These are phyloP conservation scores for Pyracantha coccinea DNA, from an alignment of 331 rosid genomes.

Conservation along the genomic window DNA sequence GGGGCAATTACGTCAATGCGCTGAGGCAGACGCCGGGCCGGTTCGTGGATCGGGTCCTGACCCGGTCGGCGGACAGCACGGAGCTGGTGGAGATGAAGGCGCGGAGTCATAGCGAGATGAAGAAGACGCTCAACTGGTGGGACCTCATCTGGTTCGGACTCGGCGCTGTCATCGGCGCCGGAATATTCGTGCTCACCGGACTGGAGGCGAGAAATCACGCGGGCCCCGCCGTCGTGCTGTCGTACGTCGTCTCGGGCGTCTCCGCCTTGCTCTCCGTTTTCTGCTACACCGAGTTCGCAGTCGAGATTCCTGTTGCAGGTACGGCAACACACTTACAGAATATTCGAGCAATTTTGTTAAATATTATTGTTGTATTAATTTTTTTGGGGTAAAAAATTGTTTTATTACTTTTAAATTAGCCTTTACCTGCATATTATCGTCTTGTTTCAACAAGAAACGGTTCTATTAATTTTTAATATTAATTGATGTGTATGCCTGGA, in stretches of 20 bases:
- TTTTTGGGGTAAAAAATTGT: no score
- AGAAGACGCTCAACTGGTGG: slow-evolving; percentile 79
- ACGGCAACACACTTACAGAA: neutral
- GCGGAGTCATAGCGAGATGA: slow-evolving; percentile 58
- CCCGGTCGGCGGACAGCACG: slow-evolving; percentile 44
- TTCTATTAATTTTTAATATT: no score
- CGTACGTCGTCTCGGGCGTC: slow-evolving; percentile 59
- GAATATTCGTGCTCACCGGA: slow-evolving; percentile 79
- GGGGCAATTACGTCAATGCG: slow-evolving; percentile 40
- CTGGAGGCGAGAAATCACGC: slow-evolving; percentile 40
- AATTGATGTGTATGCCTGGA: neutral
- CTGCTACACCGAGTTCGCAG: slow-evolving; percentile 86
- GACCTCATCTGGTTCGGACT: slow-evolving; percentile 82
- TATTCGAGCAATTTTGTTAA: neutral
- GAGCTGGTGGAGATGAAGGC: slow-evolving; percentile 64
- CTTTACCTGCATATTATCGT: neutral
- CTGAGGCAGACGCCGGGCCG: slow-evolving; percentile 38
- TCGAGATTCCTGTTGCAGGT: slow-evolving; percentile 86
- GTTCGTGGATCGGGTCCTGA: slow-evolving; percentile 40
- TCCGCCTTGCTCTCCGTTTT: slow-evolving; percentile 78
- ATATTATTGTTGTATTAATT: neutral
- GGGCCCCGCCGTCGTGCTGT: slow-evolving; percentile 70
- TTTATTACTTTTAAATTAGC: neutral
- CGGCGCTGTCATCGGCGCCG: slow-evolving; percentile 80
- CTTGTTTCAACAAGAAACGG: neutral